These are phyloP conservation scores for Penicillium riverlandense DNA, from an alignment of 495 filamentous ascomycete genomes.

Conservation along the genomic window DNA sequence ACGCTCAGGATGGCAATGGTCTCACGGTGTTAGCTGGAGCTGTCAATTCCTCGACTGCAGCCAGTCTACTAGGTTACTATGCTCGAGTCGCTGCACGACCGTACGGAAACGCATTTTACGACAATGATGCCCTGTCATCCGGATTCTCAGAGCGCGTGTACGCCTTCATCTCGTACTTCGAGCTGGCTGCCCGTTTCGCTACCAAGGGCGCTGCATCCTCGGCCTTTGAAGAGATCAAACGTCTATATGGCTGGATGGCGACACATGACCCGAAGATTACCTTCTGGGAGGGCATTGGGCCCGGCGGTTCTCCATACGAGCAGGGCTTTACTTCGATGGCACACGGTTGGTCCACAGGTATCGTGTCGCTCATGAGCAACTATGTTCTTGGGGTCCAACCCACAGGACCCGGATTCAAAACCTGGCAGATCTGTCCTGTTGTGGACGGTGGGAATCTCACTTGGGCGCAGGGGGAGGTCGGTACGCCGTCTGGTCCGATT, in stretches of 20 bases:
- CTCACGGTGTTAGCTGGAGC: slow-evolving; percentile 31
- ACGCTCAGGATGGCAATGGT: slow-evolving; percentile 42
- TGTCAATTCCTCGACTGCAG: slow-evolving; percentile 18
- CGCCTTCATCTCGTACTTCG: slow-evolving; percentile 44
- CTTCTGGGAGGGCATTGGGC: slow-evolving; percentile 36
- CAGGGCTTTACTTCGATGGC: slow-evolving; percentile 28
- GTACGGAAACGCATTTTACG: slow-evolving; percentile 43
- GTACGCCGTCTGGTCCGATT: slow-evolving; percentile 28
- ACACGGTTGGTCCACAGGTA: slow-evolving; percentile 35
- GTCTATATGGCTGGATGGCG: slow-evolving; percentile 40
- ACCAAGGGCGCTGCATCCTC: slow-evolving; percentile 15
- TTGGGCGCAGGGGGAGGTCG: slow-evolving; percentile 35
- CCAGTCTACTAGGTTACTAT: slow-evolving; percentile 26
- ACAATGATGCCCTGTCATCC: slow-evolving; percentile 24
- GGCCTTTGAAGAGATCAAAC: slow-evolving; percentile 32
- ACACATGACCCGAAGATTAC: slow-evolving; percentile 35
- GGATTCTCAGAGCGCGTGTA: slow-evolving; percentile 38
- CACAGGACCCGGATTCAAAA: slow-evolving; percentile 26
- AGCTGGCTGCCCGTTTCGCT: slow-evolving; percentile 36
- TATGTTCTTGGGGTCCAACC: slow-evolving; percentile 37
- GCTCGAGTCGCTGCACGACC: slow-evolving; percentile 14
- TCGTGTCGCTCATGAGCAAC: slow-evolving; percentile 26
- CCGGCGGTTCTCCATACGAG: slow-evolving; percentile 27
- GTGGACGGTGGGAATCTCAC: slow-evolving; percentile 17
- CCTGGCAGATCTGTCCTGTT: slow-evolving; percentile 25